These are phyloP conservation scores for Aspergillus bertholletiae DNA, from an alignment of 495 filamentous ascomycete species.

Conservation along the genomic window DNA sequence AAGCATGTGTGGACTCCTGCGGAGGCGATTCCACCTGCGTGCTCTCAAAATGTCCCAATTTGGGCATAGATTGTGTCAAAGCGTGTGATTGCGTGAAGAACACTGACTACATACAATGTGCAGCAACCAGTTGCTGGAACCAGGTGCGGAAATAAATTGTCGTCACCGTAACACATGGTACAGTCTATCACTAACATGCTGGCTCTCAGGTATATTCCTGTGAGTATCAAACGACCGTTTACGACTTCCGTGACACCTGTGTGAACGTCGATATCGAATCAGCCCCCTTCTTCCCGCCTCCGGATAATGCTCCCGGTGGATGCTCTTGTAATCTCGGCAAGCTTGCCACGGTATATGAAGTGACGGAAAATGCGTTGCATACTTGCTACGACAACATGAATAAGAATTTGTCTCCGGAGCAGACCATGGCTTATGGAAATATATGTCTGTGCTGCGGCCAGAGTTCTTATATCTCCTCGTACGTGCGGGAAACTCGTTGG, in stretches of 20 bases:
- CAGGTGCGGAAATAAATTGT: slow-evolving; percentile 6
- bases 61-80: slow-evolving; percentile 17
- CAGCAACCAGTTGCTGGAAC: slow-evolving; percentile 22
- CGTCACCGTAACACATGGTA: no score
- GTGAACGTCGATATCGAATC: slow-evolving; percentile 1
- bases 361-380: no score
- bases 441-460: slow-evolving; percentile 20
- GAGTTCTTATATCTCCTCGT: slow-evolving; percentile 20
- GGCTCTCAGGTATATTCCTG: slow-evolving; percentile 21
- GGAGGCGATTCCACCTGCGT: slow-evolving; percentile 12
- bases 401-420: neutral
- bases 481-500: neutral
- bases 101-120: slow-evolving; percentile 17
- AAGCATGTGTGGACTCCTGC: slow-evolving; percentile 12
- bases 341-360: neutral
- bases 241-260: slow-evolving; percentile 7
- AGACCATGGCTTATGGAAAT: neutral
- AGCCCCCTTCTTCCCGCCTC: slow-evolving; percentile 23
- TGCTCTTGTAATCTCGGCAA: slow-evolving; percentile 25
- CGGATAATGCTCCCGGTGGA: slow-evolving; percentile 18
- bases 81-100: slow-evolving; percentile 12
- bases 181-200: neutral
- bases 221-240: slow-evolving; percentile 21
- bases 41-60: slow-evolving; percentile 6
- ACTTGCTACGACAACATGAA: neutral